These are phyloP conservation scores for Picochlorum sp. DNA, from an alignment of 139 green algal genomes.

Conservation along the genomic window DNA sequence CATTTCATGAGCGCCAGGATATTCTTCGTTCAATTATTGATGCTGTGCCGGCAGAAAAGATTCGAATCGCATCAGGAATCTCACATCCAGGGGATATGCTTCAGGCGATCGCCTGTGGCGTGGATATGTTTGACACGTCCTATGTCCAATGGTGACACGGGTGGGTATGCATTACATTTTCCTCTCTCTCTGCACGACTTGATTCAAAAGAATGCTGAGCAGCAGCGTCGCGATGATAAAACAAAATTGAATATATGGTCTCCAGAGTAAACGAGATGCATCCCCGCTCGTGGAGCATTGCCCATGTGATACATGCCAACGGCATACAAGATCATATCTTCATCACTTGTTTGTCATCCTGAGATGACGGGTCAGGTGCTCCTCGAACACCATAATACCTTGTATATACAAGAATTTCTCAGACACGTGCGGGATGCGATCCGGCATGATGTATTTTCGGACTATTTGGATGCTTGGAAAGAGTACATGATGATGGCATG, in stretches of 20 bases:
- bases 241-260: conserved; percentile 65
- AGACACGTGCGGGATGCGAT: conserved; percentile 33
- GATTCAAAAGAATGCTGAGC: background rate
- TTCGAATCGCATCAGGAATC: conserved; percentile 32
- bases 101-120: conserved; percentile 37
- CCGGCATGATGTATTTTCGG: conserved; percentile 22
- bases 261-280: conserved; percentile 35
- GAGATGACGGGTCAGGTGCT: conserved; percentile 70
- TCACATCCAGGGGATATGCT: conserved; percentile 42
- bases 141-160: conserved; percentile 31
- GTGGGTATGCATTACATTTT: conserved; percentile 57
- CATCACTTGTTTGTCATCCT: conserved; percentile 64
- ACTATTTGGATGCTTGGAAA: conserved; percentile 25
- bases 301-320: conserved; percentile 53
- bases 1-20: conserved; percentile 13
- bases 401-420: conserved; percentile 55
- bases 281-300: conserved; percentile 49
- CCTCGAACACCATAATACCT: conserved; percentile 65
- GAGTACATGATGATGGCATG: background rate
- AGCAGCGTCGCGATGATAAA: conserved; percentile 25
- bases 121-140: conserved; percentile 50
- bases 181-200: conserved; percentile 15
- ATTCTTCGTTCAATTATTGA: conserved; percentile 32
- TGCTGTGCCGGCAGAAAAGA: conserved; percentile 31
- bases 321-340: conserved; percentile 60